phyloP scores from a whole-genome alignment of 2,329 filamentous ascomycete genomes.

The Aspergillus sclerotialis region DNA sequence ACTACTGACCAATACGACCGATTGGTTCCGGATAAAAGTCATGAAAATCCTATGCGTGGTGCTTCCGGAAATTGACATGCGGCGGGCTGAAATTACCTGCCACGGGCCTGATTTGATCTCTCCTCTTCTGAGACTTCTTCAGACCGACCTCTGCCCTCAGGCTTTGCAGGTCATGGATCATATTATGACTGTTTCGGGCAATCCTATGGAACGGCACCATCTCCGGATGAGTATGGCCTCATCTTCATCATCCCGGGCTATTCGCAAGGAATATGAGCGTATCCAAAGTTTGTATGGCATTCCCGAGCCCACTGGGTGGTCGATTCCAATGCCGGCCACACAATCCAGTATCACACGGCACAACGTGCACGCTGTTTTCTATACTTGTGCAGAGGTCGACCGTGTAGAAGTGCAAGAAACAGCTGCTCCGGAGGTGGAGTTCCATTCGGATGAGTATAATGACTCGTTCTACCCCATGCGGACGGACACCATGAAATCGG shows the following conservation, averaged over 20 bases:
- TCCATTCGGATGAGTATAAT: constrained; percentile 80
- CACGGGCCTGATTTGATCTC: constrained; percentile 95
- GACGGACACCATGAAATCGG: constrained; percentile 87
- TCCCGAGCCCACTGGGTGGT: constrained; percentile 92
- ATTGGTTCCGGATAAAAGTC: constrained; percentile 87
- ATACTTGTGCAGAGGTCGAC: constrained; percentile 71
- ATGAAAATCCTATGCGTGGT: constrained; percentile 83
- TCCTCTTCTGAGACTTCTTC: constrained; percentile 76
- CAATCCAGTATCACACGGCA: constrained; percentile 79
- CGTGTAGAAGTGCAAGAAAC: constrained; percentile 53
- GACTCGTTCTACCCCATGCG: constrained; percentile 72
- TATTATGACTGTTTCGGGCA: constrained; percentile 89
- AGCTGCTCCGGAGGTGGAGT: constrained; percentile 80
- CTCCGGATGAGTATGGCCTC: constrained; percentile 97
- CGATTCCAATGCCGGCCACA: constrained; percentile 83
- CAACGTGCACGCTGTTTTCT: constrained; percentile 95
- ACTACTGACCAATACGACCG: constrained; percentile 76
- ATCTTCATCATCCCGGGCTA: constrained; percentile 67
- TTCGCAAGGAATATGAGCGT: constrained; percentile 89
- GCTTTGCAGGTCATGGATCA: constrained; percentile 87
- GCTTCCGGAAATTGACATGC: constrained; percentile 88
- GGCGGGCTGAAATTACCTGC: constrained; percentile 76
- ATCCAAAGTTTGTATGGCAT: constrained; percentile 95
- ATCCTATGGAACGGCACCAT: constrained; percentile 88
- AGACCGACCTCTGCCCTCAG: constrained; percentile 90